A percentile compares a stretch with the other conserved stretches of the same genome.
Evolutionary conservation across 1,139 yeast genomes (phyloP).

Genomic region (Debaryomyces coudertii): DNA sequence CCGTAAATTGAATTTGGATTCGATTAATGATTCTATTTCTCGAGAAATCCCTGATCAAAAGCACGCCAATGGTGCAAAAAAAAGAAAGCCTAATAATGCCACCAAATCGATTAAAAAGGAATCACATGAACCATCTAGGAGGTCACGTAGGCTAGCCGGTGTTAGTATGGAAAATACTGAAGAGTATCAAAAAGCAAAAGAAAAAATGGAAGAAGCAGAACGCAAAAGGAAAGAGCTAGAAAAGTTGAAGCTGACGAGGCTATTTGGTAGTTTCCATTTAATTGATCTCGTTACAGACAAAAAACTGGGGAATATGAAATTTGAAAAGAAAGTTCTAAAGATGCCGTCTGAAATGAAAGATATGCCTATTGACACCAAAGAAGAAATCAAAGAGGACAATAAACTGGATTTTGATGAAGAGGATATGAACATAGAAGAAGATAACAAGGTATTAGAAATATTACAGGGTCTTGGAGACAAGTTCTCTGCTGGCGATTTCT

Average conservation of each 20-base stretch:
- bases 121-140: slow-evolving; percentile 53
- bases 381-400: slow-evolving; percentile 30
- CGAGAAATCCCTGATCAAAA: slow-evolving; percentile 26
- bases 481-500: slow-evolving; percentile 80
- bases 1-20: slow-evolving; percentile 41
- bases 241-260: slow-evolving; percentile 53
- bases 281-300: slow-evolving; percentile 56
- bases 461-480: slow-evolving; percentile 52
- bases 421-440: slow-evolving; percentile 32
- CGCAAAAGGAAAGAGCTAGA: slow-evolving; percentile 50
- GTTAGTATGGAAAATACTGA: slow-evolving; percentile 49
- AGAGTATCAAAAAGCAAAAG: slow-evolving; percentile 35
- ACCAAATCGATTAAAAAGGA: slow-evolving; percentile 28
- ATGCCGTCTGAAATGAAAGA: slow-evolving; percentile 10
- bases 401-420: slow-evolving; percentile 16
- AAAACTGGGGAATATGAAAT: slow-evolving; percentile 38
- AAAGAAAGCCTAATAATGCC: slow-evolving; percentile 26
- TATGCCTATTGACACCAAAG: slow-evolving; percentile 25
- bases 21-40: slow-evolving; percentile 34
- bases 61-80: slow-evolving; percentile 19
- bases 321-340: slow-evolving; percentile 31
- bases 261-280: slow-evolving; percentile 64
- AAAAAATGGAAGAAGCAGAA: slow-evolving; percentile 40
- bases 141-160: slow-evolving; percentile 71
- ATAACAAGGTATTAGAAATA: slow-evolving; percentile 40